Conservation (phyloP, 805 yeast species). For the Teunomyces panamensis region DNA sequence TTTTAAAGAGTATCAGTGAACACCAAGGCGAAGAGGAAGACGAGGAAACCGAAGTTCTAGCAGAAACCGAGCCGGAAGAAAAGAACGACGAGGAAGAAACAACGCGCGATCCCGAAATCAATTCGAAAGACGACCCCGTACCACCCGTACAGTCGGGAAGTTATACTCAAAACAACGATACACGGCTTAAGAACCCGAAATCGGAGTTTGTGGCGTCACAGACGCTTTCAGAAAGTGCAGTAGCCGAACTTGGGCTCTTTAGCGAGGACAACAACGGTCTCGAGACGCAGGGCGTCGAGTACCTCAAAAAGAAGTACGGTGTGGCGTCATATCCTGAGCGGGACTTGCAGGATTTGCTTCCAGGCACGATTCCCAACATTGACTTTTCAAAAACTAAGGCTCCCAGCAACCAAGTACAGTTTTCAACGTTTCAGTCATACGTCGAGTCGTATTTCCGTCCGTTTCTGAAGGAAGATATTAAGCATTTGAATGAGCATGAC, state of each 20-base stretch:
- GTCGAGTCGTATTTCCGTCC: constrained; percentile 82
- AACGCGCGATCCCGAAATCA: constrained; percentile 5
- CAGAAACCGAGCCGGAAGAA: constrained; percentile 6
- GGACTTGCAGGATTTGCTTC: constrained; percentile 71
- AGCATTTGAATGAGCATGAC: constrained; percentile 61
- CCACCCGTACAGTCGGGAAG: constrained; percentile 49
- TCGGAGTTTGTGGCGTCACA: constrained; percentile 73
- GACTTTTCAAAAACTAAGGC: constrained; percentile 79
- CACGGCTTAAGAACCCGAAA: constrained; percentile 65
- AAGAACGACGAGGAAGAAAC: constrained; percentile 4
- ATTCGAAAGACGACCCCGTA: constrained; percentile 30
- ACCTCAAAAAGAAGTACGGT: constrained; percentile 69
- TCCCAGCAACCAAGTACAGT: constrained; percentile 83
- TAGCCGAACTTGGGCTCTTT: constrained; percentile 60
- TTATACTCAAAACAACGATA: constrained; percentile 53
- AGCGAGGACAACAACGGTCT: constrained; percentile 57
- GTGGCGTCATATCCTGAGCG: constrained; percentile 87
- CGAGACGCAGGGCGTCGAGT: constrained; percentile 70
- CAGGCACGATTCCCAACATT: constrained; percentile 83
- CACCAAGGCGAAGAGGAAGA: constrained; percentile 8
- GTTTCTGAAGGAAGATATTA: constrained; percentile 76
- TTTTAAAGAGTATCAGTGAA: constrained; percentile 19
- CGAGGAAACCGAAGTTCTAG: constrained; percentile 10
- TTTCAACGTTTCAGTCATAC: constrained; percentile 79
- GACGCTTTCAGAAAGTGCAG: constrained; percentile 62